Percentiles rank a stretch among this genome's conserved stretches.
These are phyloP conservation scores for Alisma plantagoaquatica DNA, from an alignment of 106 monocot species.

Conservation along the genomic window DNA sequence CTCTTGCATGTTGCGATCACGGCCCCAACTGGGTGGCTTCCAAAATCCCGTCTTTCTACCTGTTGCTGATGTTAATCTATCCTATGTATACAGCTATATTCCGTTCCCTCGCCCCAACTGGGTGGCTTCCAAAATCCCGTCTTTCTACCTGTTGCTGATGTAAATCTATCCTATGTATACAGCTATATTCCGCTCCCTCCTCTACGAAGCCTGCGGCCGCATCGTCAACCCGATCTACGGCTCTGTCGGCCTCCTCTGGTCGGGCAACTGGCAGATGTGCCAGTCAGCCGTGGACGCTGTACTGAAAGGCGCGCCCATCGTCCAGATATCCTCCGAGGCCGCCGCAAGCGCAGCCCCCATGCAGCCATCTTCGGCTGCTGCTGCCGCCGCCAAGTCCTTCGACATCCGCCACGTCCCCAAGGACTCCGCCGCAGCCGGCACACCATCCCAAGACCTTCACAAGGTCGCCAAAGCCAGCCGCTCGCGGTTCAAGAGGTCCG, in stretches of 20 bases:
- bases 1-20: background rate
- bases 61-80: constrained; percentile 32
- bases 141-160: no score
- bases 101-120: constrained; percentile 57
- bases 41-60: no score
- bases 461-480: constrained; percentile 4
- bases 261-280: constrained; percentile 12
- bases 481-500: constrained; percentile 6
- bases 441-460: no score
- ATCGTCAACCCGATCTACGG: no score
- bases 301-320: constrained; percentile 2
- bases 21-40: background rate
- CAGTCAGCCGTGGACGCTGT: constrained; percentile 11
- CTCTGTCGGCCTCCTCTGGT: no score
- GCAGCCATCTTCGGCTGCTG: constrained; percentile 3
- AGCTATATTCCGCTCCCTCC: no score
- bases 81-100: no score
- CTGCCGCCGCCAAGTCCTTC: constrained; percentile 4
- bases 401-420: constrained; percentile 8
- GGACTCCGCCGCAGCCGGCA: background rate
- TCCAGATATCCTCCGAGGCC: background rate
- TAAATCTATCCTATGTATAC: no score
- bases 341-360: background rate
- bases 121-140: no score
- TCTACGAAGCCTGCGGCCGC: no score